A percentile compares a stretch with the other conserved stretches of the same genome.
Evolutionary conservation across 257 asterid species (phyloP).

Genomic region (Asclepias syriaca): DNA sequence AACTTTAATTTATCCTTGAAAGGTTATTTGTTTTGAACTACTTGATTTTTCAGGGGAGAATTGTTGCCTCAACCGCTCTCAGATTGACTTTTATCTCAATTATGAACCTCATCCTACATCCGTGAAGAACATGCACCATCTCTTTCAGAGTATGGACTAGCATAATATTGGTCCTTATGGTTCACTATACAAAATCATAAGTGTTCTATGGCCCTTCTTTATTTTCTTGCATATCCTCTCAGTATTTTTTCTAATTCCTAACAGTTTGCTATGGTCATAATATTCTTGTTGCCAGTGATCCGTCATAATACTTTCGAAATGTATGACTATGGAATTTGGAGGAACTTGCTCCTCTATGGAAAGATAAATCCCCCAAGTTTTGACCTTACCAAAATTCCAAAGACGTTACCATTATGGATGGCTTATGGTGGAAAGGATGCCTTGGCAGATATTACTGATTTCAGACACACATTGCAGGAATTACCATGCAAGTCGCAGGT

Average conservation of each 20-base stretch:
- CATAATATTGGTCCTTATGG: constrained; percentile 7
- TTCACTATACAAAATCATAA: background rate
- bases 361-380: constrained; percentile 64
- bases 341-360: constrained; percentile 55
- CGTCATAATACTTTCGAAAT: constrained; percentile 75
- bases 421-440: constrained; percentile 89
- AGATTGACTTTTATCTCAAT: constrained; percentile 70
- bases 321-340: constrained; percentile 84
- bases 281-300: constrained; percentile 60
- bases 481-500: constrained; percentile 55
- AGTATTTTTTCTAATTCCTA: background rate
- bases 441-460: constrained; percentile 70
- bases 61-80: constrained; percentile 90
- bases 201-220: background rate
- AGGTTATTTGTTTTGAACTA: background rate
- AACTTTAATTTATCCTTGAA: background rate
- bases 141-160: constrained; percentile 72
- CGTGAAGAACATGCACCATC: constrained; percentile 78
- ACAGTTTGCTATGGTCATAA: constrained; percentile 5
- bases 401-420: constrained; percentile 82
- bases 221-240: background rate
- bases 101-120: constrained; percentile 95
- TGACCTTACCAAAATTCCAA: constrained; percentile 65
- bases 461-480: constrained; percentile 59
- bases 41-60: constrained; percentile 60